A percentile compares a stretch with the other conserved stretches of the same genome.
phyloP scores from a whole-genome alignment of 179 eudicot species.

The Silene noctiflora region DNA sequence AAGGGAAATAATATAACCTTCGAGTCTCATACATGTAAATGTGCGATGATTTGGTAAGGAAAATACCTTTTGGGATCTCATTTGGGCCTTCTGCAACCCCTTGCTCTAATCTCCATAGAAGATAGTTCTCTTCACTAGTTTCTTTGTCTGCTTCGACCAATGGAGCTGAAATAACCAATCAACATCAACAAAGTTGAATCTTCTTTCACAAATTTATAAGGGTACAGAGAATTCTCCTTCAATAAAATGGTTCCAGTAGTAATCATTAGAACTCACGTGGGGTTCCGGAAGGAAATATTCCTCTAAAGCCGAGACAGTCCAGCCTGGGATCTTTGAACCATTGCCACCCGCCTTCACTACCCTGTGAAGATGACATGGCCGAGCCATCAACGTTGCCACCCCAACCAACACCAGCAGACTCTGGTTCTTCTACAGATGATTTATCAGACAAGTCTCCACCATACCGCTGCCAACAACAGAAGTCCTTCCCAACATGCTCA shows the following conservation, averaged over 20 bases:
- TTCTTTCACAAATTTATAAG: background rate
- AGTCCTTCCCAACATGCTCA: slow-evolving; percentile 58
- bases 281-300: slow-evolving; percentile 72
- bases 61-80: slow-evolving; percentile 86
- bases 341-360: slow-evolving; percentile 63
- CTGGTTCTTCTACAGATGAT: slow-evolving; percentile 58
- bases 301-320: slow-evolving; percentile 85
- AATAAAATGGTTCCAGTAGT: background rate
- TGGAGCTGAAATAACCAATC: slow-evolving; percentile 62
- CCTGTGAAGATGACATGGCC: slow-evolving; percentile 60
- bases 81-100: slow-evolving; percentile 96
- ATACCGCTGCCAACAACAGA: slow-evolving; percentile 86
- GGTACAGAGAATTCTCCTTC: background rate
- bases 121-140: slow-evolving; percentile 65
- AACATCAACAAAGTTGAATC: slow-evolving; percentile 4
- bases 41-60: background rate
- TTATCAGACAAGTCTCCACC: slow-evolving; percentile 44
- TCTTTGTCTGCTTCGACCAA: slow-evolving; percentile 89
- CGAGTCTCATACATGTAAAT: no score
- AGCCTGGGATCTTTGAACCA: slow-evolving; percentile 90
- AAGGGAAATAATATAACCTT: no score
- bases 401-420: slow-evolving; percentile 67
- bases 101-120: slow-evolving; percentile 79
- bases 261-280: slow-evolving; percentile 47
- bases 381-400: slow-evolving; percentile 61